These are phyloP conservation scores for Starmerella tilneyi DNA, from an alignment of 805 yeast genomes.

Conservation along the genomic window DNA sequence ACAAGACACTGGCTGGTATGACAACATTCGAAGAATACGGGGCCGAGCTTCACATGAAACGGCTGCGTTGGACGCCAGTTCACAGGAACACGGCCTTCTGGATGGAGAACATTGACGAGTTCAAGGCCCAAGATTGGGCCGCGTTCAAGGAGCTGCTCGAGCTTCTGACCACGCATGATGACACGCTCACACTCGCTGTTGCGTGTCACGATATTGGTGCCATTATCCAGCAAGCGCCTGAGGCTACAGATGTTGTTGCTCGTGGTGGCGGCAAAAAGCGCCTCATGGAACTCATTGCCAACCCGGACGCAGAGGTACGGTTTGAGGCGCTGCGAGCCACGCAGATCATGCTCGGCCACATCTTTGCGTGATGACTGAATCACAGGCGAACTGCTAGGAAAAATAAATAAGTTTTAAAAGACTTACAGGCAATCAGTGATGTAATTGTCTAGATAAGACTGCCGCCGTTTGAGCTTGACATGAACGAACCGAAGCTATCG, in stretches of 20 bases:
- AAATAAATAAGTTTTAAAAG: not conserved
- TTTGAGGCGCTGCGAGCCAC: slow-evolving; percentile 93
- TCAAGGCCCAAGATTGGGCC: slow-evolving; percentile 70
- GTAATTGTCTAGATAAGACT: slow-evolving; percentile 1
- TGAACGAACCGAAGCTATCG: slow-evolving; percentile 11
- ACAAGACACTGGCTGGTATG: slow-evolving; percentile 62
- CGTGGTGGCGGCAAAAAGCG: slow-evolving; percentile 57
- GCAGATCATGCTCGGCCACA: slow-evolving; percentile 82
- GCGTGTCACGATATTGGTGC: slow-evolving; percentile 58
- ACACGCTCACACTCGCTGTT: slow-evolving; percentile 41
- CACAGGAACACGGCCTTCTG: slow-evolving; percentile 84
- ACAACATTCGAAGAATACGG: slow-evolving; percentile 88
- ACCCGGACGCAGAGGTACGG: slow-evolving; percentile 75
- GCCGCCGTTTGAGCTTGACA: slow-evolving; percentile 3
- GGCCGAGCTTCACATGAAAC: slow-evolving; percentile 70
- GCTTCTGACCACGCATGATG: slow-evolving; percentile 29
- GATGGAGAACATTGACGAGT: slow-evolving; percentile 67
- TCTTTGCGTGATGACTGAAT: slow-evolving; percentile 35
- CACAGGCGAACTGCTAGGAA: not conserved
- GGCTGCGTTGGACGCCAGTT: slow-evolving; percentile 82
- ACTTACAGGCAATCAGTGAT: not conserved
- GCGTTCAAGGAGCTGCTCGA: slow-evolving; percentile 51
- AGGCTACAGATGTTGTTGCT: slow-evolving; percentile 44
- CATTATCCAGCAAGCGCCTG: slow-evolving; percentile 53
- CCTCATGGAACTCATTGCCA: slow-evolving; percentile 75